Conservation (phyloP, 2,329 filamentous ascomycete species). For the Exophiala viscosa region DNA sequence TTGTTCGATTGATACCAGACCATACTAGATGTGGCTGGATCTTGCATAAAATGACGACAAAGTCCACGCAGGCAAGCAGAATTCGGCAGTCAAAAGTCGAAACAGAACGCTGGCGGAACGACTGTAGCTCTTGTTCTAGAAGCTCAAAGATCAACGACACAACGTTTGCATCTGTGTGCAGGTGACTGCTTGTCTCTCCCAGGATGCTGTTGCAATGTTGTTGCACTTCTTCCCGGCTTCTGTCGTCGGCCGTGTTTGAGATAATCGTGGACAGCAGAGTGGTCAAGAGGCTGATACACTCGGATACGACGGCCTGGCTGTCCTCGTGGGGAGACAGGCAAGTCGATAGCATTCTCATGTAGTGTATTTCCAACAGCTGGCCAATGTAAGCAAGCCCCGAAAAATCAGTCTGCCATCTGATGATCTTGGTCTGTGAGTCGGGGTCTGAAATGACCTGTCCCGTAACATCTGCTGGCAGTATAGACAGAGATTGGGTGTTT, state of each 20-base stretch:
- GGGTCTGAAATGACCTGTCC: constrained; percentile 69
- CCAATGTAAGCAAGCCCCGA: constrained; percentile 77
- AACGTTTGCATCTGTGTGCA: constrained; percentile 60
- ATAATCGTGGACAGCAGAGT: constrained; percentile 57
- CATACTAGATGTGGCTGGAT: constrained; percentile 80
- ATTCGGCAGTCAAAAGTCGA: constrained; percentile 63
- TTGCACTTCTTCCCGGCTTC: constrained; percentile 29
- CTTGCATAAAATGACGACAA: constrained; percentile 68
- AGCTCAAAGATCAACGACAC: constrained; percentile 78
- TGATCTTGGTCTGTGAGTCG: constrained; percentile 72
- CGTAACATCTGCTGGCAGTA: constrained; percentile 33
- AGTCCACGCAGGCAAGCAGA: constrained; percentile 72
- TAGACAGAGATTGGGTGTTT: constrained; percentile 21
- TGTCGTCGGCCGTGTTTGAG: constrained; percentile 11
- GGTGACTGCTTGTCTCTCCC: constrained; percentile 48
- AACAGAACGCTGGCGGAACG: constrained; percentile 55
- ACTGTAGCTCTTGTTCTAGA: constrained; percentile 64
- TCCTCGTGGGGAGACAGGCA: constrained; percentile 50
- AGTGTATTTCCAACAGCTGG: constrained; percentile 54
- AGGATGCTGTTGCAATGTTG: constrained; percentile 45
- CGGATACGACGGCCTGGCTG: constrained; percentile 61
- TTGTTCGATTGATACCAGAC: constrained; percentile 81
- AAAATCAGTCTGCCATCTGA: constrained; percentile 70
- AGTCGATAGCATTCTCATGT: constrained; percentile 47
- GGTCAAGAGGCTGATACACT: constrained; percentile 70